These are phyloP conservation scores for Kurtzmaniella quercitrusa DNA, from an alignment of 1,139 yeast species.

Conservation along the genomic window DNA sequence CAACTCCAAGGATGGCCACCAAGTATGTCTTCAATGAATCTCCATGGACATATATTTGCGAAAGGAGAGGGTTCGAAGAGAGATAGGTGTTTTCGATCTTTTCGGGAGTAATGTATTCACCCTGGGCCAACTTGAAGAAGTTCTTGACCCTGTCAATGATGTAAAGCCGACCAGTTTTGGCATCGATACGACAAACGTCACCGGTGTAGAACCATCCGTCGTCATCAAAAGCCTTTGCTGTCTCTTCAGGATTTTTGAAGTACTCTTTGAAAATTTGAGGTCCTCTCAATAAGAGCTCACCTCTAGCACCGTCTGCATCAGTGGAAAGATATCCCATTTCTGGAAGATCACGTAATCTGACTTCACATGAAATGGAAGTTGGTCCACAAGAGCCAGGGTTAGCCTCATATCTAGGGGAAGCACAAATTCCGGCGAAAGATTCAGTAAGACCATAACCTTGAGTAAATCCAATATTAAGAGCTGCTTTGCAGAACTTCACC, in stretches of 20 bases:
- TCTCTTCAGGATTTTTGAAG: slow-evolving; percentile 47
- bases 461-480: slow-evolving; percentile 51
- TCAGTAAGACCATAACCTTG: slow-evolving; percentile 85
- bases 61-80: slow-evolving; percentile 45
- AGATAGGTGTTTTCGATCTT: slow-evolving; percentile 65
- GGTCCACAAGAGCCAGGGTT: slow-evolving; percentile 67
- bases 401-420: slow-evolving; percentile 37
- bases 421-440: slow-evolving; percentile 59
- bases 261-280: slow-evolving; percentile 61
- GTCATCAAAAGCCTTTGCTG: slow-evolving; percentile 18
- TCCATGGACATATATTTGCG: slow-evolving; percentile 54
- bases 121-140: slow-evolving; percentile 77
- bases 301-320: slow-evolving; percentile 40
- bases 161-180: slow-evolving; percentile 48
- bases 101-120: slow-evolving; percentile 80
- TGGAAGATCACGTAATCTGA: slow-evolving; percentile 62
- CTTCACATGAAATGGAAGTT: slow-evolving; percentile 47
- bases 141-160: slow-evolving; percentile 77
- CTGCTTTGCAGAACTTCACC: slow-evolving; percentile 56
- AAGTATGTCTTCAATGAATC: slow-evolving; percentile 27
- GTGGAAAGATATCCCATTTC: slow-evolving; percentile 55
- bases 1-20: slow-evolving; percentile 37
- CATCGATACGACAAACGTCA: slow-evolving; percentile 58
- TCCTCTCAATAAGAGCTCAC: slow-evolving; percentile 66
- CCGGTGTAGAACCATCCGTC: slow-evolving; percentile 73